These are phyloP conservation scores for Colletotrichum higginsianum DNA, from an alignment of 2,329 filamentous ascomycete genomes.

Conservation along the genomic window DNA sequence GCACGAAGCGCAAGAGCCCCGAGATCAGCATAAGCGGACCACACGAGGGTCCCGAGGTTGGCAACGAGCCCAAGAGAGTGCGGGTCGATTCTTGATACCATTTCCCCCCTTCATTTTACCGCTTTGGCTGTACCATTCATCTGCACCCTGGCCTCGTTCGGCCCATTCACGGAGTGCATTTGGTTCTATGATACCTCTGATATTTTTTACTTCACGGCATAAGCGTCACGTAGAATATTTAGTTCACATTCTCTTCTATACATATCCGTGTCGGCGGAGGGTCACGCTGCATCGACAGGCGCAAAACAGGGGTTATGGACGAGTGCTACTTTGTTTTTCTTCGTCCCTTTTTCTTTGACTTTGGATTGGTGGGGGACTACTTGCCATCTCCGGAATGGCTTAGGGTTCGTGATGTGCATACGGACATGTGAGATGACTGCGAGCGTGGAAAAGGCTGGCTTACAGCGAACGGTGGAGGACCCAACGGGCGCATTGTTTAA, in stretches of 20 bases:
- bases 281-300: constrained; percentile 35
- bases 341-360: not conserved
- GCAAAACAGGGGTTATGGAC: constrained; percentile 22
- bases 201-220: constrained; percentile 35
- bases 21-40: constrained; percentile 61
- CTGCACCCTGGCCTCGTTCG: constrained; percentile 30
- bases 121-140: constrained; percentile 33
- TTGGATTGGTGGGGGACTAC: not conserved
- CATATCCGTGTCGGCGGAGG: constrained; percentile 9
- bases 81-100: constrained; percentile 62
- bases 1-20: constrained; percentile 70
- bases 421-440: constrained; percentile 38
- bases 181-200: constrained; percentile 44
- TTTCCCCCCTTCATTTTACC: constrained; percentile 7
- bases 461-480: constrained; percentile 17
- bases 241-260: constrained; percentile 31
- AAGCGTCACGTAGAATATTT: constrained; percentile 40
- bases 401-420: constrained; percentile 28
- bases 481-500: constrained; percentile 15
- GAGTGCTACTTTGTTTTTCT: constrained; percentile 22
- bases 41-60: constrained; percentile 58
- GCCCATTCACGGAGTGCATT: constrained; percentile 38
- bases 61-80: constrained; percentile 67
- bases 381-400: constrained; percentile 18
- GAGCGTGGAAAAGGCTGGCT: constrained; percentile 21